phyloP scores from a whole-genome alignment of 2,329 filamentous ascomycete species.

The Aspergillus pseudotamarii region DNA sequence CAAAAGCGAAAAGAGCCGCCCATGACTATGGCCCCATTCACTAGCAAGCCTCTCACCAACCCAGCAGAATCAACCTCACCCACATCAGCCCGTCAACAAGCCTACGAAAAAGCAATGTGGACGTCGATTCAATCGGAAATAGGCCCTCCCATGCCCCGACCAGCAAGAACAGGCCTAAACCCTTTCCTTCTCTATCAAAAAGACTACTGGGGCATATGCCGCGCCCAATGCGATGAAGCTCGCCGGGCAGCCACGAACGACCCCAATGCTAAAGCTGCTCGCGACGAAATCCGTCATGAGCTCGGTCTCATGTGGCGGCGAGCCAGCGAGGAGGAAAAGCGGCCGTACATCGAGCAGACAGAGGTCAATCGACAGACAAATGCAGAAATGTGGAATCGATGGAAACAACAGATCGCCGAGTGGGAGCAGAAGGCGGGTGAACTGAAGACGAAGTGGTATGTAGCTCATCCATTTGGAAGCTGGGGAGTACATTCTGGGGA shows the following conservation, averaged over 20 bases:
- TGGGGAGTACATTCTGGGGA: conserved; percentile 24
- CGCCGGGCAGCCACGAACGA: conserved; percentile 66
- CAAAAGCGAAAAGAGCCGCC: conserved; percentile 29
- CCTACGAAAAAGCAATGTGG: conserved; percentile 61
- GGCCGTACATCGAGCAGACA: conserved; percentile 77
- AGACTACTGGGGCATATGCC: conserved; percentile 65
- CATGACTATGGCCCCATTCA: not conserved
- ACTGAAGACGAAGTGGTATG: conserved; percentile 45
- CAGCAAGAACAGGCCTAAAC: conserved; percentile 74
- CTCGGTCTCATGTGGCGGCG: conserved; percentile 91
- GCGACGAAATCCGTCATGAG: conserved; percentile 78
- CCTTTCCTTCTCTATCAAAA: conserved; percentile 91
- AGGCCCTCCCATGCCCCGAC: conserved; percentile 74
- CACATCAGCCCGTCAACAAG: conserved; percentile 41
- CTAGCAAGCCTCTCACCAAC: conserved; percentile 8
- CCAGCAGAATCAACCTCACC: conserved; percentile 13
- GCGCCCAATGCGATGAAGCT: conserved; percentile 70
- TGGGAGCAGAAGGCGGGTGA: conserved; percentile 45
- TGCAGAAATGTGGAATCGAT: conserved; percentile 64
- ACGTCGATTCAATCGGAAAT: conserved; percentile 62
- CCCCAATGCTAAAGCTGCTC: conserved; percentile 66
- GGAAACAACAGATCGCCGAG: conserved; percentile 69
- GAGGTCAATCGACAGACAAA: conserved; percentile 70
- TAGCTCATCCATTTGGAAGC: conserved; percentile 38
- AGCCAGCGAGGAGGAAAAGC: conserved; percentile 67